phyloP scores from a whole-genome alignment of 495 filamentous ascomycete species.

The Paragyromitra xinjiangensis region DNA sequence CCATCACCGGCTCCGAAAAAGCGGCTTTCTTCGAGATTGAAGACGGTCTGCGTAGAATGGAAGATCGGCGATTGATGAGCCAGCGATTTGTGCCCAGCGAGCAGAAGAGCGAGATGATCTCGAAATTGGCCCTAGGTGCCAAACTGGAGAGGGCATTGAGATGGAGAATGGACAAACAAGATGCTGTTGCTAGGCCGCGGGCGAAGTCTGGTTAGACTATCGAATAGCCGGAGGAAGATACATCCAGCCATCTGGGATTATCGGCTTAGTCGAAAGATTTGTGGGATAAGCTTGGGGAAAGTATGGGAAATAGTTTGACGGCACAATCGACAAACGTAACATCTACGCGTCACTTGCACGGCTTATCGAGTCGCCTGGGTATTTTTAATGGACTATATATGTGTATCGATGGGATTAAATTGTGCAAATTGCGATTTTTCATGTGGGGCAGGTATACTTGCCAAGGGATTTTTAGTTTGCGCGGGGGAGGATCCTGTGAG shows the following conservation, averaged over 20 bases:
- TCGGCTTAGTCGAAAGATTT: neutral
- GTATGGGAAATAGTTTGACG: slow-evolving; percentile 15
- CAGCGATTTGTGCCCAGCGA: slow-evolving; percentile 85
- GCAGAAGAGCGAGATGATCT: slow-evolving; percentile 85
- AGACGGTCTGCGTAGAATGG: slow-evolving; percentile 84
- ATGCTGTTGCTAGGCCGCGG: slow-evolving; percentile 79
- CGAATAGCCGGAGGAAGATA: neutral
- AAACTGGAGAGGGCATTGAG: slow-evolving; percentile 93
- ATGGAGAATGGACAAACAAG: slow-evolving; percentile 87
- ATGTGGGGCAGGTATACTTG: slow-evolving; percentile 17
- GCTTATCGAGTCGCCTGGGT: neutral
- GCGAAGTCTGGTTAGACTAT: slow-evolving; percentile 56
- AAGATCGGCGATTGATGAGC: slow-evolving; percentile 82
- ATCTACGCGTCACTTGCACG: slow-evolving; percentile 14
- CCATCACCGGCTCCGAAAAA: slow-evolving; percentile 49
- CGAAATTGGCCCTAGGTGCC: slow-evolving; percentile 88
- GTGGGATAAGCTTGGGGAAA: neutral
- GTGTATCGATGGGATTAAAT: neutral
- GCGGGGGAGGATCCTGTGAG: neutral
- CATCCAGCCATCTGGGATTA: neutral
- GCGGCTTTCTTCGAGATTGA: slow-evolving; percentile 67
- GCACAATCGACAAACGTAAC: slow-evolving; percentile 18
- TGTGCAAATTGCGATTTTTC: slow-evolving; percentile 8
- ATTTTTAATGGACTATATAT: slow-evolving; percentile 3
- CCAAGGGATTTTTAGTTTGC: neutral